A percentile compares a stretch with the other conserved stretches of the same genome.
Conservation (phyloP, 225 moss, liverwort and hornwort genomes). For the Neckera pumila region DNA sequence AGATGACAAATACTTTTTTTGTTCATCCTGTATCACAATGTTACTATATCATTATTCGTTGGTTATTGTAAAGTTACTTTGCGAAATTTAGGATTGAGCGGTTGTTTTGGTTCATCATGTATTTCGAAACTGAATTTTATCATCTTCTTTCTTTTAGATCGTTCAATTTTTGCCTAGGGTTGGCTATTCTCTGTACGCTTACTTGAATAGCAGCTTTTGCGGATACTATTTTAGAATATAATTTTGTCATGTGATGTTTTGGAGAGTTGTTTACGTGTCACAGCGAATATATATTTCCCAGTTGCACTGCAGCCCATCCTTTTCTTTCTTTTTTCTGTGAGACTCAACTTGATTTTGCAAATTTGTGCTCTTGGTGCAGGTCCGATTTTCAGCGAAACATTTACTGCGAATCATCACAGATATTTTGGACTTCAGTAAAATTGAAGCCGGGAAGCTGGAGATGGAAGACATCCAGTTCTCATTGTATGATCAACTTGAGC, state of each 20-base stretch:
- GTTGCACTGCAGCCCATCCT: neutral
- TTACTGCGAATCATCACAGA: constrained; percentile 52
- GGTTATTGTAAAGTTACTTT: neutral
- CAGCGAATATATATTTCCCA: neutral
- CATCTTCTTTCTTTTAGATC: neutral
- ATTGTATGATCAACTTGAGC: constrained; percentile 53
- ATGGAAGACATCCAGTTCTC: constrained; percentile 64
- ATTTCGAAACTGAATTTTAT: neutral
- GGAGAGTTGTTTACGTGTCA: neutral
- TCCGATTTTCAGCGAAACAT: constrained; percentile 54
- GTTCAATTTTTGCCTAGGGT: neutral
- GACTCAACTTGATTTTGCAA: neutral
- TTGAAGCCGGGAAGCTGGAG: constrained; percentile 59
- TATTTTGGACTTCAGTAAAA: constrained; percentile 61
- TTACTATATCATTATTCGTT: neutral
- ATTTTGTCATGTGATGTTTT: neutral
- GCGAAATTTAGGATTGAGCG: neutral
- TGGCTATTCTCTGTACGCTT: neutral
- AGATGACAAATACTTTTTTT: neutral
- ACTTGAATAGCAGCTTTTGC: neutral
- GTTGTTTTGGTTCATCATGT: neutral
- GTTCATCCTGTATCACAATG: neutral
- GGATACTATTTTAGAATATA: neutral
- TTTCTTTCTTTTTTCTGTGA: neutral
- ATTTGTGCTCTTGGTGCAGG: constrained; percentile 14